phyloP scores from a whole-genome alignment of 371 early-diverging fungal genomes.

The Lichtheimia corymbifera region DNA sequence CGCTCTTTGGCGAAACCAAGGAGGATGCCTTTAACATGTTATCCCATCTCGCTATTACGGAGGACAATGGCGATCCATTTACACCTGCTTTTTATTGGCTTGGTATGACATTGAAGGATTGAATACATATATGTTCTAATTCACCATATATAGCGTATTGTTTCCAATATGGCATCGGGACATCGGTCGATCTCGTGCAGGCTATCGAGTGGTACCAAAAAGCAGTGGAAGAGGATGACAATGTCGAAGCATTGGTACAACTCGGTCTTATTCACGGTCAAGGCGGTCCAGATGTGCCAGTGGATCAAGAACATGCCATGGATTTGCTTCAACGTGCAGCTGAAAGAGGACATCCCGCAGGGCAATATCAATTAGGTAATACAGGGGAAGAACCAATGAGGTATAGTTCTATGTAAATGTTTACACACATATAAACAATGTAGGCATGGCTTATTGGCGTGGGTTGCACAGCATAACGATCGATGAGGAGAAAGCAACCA shows the following conservation, averaged over 20 bases:
- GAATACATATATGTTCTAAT: not conserved
- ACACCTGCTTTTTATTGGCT: constrained; percentile 40
- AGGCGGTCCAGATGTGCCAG: constrained; percentile 8
- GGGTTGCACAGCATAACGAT: constrained; percentile 21
- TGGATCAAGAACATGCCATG: constrained; percentile 18
- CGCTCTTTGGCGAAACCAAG: constrained; percentile 9
- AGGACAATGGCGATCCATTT: constrained; percentile 17
- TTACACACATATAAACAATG: not conserved
- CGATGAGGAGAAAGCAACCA: constrained; percentile 25
- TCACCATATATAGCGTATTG: constrained; percentile 19
- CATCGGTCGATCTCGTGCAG: constrained; percentile 12
- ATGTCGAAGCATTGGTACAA: constrained; percentile 29
- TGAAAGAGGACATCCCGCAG: constrained; percentile 37
- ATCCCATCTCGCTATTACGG: constrained; percentile 25
- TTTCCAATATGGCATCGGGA: constrained; percentile 34
- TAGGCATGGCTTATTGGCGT: constrained; percentile 31
- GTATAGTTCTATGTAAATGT: not conserved
- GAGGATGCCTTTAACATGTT: constrained; percentile 32
- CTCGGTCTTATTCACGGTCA: constrained; percentile 30
- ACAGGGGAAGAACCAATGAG: not conserved
- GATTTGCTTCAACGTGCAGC: constrained; percentile 23
- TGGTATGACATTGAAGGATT: constrained; percentile 21
- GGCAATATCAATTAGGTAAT: constrained; percentile 39
- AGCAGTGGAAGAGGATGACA: constrained; percentile 24
- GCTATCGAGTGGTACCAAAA: constrained; percentile 31